Evolutionary conservation across 208 protist species (phyloP).

Genomic region (Borovskyia barvae): DNA sequence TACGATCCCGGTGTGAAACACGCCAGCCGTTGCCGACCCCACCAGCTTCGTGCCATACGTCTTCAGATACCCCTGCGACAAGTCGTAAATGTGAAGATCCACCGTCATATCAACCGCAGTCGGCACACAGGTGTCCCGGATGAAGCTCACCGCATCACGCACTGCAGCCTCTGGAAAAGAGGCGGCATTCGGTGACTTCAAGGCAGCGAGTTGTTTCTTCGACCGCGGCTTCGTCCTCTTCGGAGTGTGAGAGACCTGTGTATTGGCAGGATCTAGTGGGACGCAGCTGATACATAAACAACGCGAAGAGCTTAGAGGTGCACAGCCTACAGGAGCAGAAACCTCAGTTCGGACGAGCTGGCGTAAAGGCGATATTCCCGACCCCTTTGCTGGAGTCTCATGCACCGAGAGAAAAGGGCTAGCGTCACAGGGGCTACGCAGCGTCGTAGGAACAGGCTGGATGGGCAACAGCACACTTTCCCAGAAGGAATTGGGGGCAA

Average conservation of each 20-base stretch:
- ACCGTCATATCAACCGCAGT: slow-evolving; percentile 19
- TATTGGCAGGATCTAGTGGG: neutral
- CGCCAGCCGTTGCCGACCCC: slow-evolving; percentile 71
- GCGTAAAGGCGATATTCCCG: too few relatives aligned
- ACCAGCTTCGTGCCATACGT: slow-evolving; percentile 52
- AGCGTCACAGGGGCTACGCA: neutral
- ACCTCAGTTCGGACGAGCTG: too few relatives aligned
- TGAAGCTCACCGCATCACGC: slow-evolving; percentile 31
- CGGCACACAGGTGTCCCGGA: slow-evolving; percentile 17
- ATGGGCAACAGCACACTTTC: slow-evolving; percentile 21
- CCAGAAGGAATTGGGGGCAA: neutral
- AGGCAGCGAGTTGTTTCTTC: neutral
- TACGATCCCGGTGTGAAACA: slow-evolving; percentile 92
- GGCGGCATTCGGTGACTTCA: slow-evolving; percentile 22
- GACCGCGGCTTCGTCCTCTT: neutral
- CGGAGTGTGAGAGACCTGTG: too few relatives aligned
- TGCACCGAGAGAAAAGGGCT: too few relatives aligned
- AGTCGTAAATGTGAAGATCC: slow-evolving; percentile 88
- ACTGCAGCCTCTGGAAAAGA: slow-evolving; percentile 25
- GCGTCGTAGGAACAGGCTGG: slow-evolving; percentile 5
- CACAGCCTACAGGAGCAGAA: neutral
- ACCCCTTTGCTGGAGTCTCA: too few relatives aligned
- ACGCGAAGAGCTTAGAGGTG: slow-evolving; percentile 1
- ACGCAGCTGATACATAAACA: slow-evolving; percentile 14
- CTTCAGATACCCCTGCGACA: slow-evolving; percentile 74